Base-by-base conservation (phyloP, 139 green algal species). In the Zygnema circumcarinatum region DNA sequence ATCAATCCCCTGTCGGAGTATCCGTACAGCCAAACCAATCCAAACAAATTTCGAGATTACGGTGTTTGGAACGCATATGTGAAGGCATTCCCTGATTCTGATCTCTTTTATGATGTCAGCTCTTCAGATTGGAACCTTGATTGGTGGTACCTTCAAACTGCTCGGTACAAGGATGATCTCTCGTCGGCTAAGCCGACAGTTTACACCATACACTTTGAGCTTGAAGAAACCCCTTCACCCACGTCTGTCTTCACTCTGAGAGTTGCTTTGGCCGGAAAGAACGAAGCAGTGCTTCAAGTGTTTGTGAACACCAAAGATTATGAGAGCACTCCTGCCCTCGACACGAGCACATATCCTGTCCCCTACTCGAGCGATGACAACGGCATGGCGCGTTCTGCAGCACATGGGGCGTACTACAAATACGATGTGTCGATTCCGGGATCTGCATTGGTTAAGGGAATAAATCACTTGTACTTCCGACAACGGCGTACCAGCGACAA, bases 71-170 rank as follows among this genome's bases (percentile, higher is more conserved):
- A 62, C 7, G 31, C 3, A 22, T 88, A 88, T 40, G 67, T 2
- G 22, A 74, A 40, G 31, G 2, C 3, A 31, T 88, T 33, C 20
- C 72, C 72, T 33, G 3, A 2, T 3, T 3, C 2, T 35, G 74
- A 87, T 22, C 73, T 87, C 35, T 1, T 68, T 7, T 88, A 87
- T 20, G 29, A 74, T 22, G 82, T 87, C 7, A 22, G 73, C 2
- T 16, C 11, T 16, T 36, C 25, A 2, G 35, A 52, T 74, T 87
- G 84, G n/a, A 21, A 38, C 11, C 81, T 21, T 2, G 73, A 87
- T 40, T 88, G 82, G 82, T 87, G 33, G 40, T 88, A 87, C 74
- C 7, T 35, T 32, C 82, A 88, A 40, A 38, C 82, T 20, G 33
- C 47, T 2, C 72, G 33, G 31, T 41, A 84, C 40, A 53, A 2